Evolutionary conservation across 495 filamentous ascomycete genomes (phyloP), one percentile per base, ranked within the genome.

Genomic region (Penicillium coffeae): DNA sequence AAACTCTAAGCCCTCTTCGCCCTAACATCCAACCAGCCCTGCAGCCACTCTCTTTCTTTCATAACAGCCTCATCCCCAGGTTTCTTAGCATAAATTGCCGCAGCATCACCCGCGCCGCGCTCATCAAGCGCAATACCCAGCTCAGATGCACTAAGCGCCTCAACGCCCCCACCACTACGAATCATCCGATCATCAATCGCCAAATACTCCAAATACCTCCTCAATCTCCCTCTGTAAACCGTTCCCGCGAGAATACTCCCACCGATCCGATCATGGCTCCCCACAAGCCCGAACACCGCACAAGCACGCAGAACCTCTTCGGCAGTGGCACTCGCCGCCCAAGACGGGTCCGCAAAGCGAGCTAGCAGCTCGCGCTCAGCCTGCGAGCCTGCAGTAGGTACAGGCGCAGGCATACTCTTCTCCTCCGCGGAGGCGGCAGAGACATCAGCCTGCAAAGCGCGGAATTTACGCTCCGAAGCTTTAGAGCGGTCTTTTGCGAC

Each of bases 161-260:
- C 40, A 2, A 78, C 75, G 8, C 80, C 78, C 3, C 78, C 79
- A 54, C 71, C 65, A 19, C 58, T 60, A 45, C 58, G 46, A 42
- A 87, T 80, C 59, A 85, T 63, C 21, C 32, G 39, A 69, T 88
- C 84, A 71, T 87, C 85, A 42, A 74, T 47, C 8, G 60, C 63
- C 57, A 87, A 49, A 56, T 85, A 85, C 39, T 72, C 60, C 27
- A 78, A 50, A 55, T 72, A 62, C 46, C 61, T 62, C 30, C 43
- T 45, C 42, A 86, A 52, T 2, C 70, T 63, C 41, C 66, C 56
- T 18, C 71, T 60, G 54, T 72, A 75, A 21, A 72, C 15, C 27
- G 52, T 10, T 3, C 79, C 53, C 8, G 73, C 51, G 19, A 66
- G 42, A 15, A 30, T 10, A n/a, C 25, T 1, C 20, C 37, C 56